Base-by-base conservation (phyloP, 225 moss, liverwort and hornwort genomes). In the Sphagnum tenellum region DNA sequence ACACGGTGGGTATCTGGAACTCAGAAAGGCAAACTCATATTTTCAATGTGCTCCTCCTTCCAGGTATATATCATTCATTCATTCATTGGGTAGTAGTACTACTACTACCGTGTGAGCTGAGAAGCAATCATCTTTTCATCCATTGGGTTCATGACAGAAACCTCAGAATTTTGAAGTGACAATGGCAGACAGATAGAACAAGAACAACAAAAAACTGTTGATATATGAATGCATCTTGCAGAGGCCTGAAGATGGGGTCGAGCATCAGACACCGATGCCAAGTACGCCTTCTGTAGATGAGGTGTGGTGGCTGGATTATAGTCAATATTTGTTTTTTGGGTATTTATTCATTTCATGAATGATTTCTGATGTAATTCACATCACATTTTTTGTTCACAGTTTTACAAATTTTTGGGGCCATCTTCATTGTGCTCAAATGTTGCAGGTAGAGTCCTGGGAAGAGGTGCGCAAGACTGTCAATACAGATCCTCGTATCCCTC, bases 401-500 rank as follows among this genome's bases (percentile, higher is more conserved):
- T 29, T 29, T 29, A 29, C 29, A 29, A 29, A 29, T 29, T 29
- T 29, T 29, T 29, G 29, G 29, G 29, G 29, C 29, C 29, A 52
- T 0, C 2, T 52, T 52, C 7, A 5, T 52, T 9, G 6, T 52
- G 52, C 9, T 4, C 3, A 61, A 12, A 59, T 57, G 48, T 8
- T 51, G 12, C 78, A 84, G 81, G 78, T 84, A 50, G 49, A 75
- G 56, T 60, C 71, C 29, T 55, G 68, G 73, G 78, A 76, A 49
- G 78, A 84, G 62, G 60, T 84, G 62, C 78, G 68, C 64, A 81
- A 76, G 66, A 78, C 77, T 77, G 75, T 73, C 59, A 73, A 63
- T 62, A 80, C 75, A n/a, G 84, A 84, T 66, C 81, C 84, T 69
- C 80, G 78, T 63, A 78, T 84, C 59, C 84, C 84, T 64, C 67